Conservation (phyloP, 352 stramenopile genomes). For the Globisporangium spiculum region DNA sequence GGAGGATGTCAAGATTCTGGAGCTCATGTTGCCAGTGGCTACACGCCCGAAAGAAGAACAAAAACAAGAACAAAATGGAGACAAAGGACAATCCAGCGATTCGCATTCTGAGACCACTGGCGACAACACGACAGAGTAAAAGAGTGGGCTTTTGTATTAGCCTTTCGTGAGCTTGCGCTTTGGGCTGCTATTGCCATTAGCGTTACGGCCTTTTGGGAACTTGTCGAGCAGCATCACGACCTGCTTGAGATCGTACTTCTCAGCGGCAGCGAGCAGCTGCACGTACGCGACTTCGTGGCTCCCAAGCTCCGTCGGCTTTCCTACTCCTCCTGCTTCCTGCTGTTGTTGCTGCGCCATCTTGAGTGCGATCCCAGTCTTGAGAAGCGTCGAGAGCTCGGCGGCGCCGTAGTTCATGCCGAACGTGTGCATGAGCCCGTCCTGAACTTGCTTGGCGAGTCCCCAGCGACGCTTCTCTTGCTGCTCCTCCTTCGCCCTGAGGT, state of each 20-base stretch:
- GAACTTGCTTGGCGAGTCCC: conserved; percentile 70
- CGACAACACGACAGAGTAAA: not conserved
- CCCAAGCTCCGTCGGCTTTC: conserved; percentile 26
- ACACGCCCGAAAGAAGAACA: not conserved
- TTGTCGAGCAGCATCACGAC: conserved; percentile 60
- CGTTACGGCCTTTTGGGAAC: conserved; percentile 57
- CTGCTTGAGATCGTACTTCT: conserved; percentile 81
- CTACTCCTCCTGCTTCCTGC: conserved; percentile 5
- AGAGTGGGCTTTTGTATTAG: not conserved
- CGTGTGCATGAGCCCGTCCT: conserved; percentile 66
- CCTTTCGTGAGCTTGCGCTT: conserved; percentile 18
- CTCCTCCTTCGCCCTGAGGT: conserved; percentile 48
- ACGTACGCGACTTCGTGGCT: conserved; percentile 51
- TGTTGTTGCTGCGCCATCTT: conserved; percentile 22
- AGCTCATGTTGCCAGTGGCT: not conserved
- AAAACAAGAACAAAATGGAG: not conserved
- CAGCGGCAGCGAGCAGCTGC: conserved; percentile 58
- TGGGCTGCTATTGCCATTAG: conserved; percentile 8
- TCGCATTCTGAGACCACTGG: too few species aligned
- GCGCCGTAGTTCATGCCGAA: conserved; percentile 74
- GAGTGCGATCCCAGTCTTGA: conserved; percentile 53
- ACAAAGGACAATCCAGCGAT: not conserved
- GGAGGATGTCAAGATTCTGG: conserved; percentile 43
- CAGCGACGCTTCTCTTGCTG: conserved; percentile 68
- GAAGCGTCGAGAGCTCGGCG: conserved; percentile 53